Base-by-base conservation (phyloP, 2,329 filamentous ascomycete genomes). In the Arachnopeziza araneosa region DNA sequence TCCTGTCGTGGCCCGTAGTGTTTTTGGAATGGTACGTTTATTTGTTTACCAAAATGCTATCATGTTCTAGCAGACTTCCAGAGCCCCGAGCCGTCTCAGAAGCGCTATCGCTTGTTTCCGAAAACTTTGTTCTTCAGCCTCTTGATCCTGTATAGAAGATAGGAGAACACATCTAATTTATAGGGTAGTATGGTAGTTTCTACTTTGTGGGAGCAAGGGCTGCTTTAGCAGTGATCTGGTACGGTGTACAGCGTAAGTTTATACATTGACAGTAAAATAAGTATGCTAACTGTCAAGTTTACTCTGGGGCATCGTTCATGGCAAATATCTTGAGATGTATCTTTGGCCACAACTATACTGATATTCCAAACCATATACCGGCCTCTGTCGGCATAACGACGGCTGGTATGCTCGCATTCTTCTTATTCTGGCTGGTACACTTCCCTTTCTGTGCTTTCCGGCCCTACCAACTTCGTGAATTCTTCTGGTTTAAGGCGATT, bases 221-320 rank as follows among this genome's bases (percentile, higher is more conserved):
- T 4, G 71, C 78, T 32, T 69, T 80, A 24, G 77, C 77, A 24
- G 74, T 79, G 63, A 79, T 80, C 66, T 81, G 79, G 86, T 86
- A 88, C 62, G 83, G 84, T 0, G 86, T 89, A 50, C 84, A 88
- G 64, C 83, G 82, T 60, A 83, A 83, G 68, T n/a, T 85, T 84
- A 62, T 8, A 69, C 7, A 14, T 32, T 32, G 30, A 32, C 14
- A 32, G 7, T 32, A 14, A 32, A 14, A 14, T 32, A 7, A 14
- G 14, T 32, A 32, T 14, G 14, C 30, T 32, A 32, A 32, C 30
- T 32, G 14, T 44, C 12, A 44, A 71, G 63, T 75, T 26, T 73
- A 73, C 50, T 72, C 72, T 10, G 85, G 85, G 0, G 83, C 80
- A 0, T 81, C 81, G 52, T 75, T 74, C 64, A 73, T 77, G 61